Evolutionary conservation across 495 filamentous ascomycete genomes (phyloP), one percentile per base, ranked within the genome.

Genomic region (Penicillium paxilli): DNA sequence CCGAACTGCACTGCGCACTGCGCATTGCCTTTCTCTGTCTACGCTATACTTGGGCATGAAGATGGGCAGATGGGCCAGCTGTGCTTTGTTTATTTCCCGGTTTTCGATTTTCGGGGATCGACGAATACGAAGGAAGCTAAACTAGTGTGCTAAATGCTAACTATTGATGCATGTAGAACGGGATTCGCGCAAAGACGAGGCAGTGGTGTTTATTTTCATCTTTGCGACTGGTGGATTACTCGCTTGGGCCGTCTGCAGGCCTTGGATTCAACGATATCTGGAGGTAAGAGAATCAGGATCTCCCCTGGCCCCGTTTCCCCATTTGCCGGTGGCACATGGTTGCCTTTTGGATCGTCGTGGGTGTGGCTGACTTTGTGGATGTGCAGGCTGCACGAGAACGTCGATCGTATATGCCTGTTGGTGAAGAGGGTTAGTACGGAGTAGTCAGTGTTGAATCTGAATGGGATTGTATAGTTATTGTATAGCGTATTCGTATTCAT

Each of bases 181-280:
- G 55, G 93, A 98, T 67, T 92, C 88, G 24, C 76, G 81, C 51
- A 96, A 96, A 71, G 93, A 96, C 62, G 81, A 91, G 69, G 81
- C 92, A 26, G 92, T 98, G 22, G 92, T 98, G 0, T 89, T 92
- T 66, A 87, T 92, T 5, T 98, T 98, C 66, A 91, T 98, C 21
- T 71, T 92, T 51, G 87, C 89, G 28, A 97, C 92, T 5, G 78
- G 84, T n/a, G 89, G 89, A 3, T 65, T 98, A 57, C 74, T 98
- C 49, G 80, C 76, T 25, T 97, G 90, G 84, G 93, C 94, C 1
- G 82, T 81, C 14, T 68, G 88, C 16, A 85, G 84, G 68, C 78
- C 83, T 30, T 87, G 86, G 74, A 78, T 86, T 24, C 71, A 80
- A 52, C 76, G 78, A 59, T 85, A 78, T 73, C 60, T 79, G 47